phyloP scores from a whole-genome alignment of 345 rosid genomes.

The Euphorbia peplus region DNA sequence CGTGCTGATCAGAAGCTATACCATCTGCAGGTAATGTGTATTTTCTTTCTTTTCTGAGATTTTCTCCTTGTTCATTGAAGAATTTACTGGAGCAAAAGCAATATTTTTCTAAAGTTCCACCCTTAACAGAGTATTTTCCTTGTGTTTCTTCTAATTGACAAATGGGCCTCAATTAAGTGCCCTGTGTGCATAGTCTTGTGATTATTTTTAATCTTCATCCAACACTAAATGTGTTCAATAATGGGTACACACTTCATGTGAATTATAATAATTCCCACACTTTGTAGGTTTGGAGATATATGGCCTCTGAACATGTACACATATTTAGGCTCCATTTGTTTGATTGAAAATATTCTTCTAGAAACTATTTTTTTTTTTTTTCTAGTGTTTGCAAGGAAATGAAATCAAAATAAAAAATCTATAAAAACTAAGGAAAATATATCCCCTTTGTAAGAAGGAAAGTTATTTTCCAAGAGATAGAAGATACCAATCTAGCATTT shows the following conservation, averaged over 20 bases:
- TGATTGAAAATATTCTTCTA: too few relatives aligned
- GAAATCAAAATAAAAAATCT: too few relatives aligned
- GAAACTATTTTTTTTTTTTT: too few relatives aligned
- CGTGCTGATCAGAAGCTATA: slow-evolving; percentile 97
- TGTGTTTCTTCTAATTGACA: neutral
- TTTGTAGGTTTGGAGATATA: neutral
- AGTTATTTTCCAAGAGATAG: too few relatives aligned
- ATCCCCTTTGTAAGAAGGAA: too few relatives aligned
- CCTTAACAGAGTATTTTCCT: neutral
- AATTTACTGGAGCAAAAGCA: neutral
- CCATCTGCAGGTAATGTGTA: slow-evolving; percentile 72
- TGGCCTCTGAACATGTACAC: too few relatives aligned
- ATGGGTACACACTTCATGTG: neutral
- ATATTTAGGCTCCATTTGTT: too few relatives aligned
- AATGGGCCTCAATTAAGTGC: neutral
- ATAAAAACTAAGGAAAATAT: too few relatives aligned
- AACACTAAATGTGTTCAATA: neutral
- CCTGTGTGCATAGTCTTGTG: neutral
- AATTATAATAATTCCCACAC: neutral
- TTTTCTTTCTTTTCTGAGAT: neutral
- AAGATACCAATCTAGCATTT: too few relatives aligned
- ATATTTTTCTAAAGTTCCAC: neutral
- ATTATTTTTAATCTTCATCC: neutral
- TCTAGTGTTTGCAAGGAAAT: too few relatives aligned
- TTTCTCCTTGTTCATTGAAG: neutral